Evolutionary conservation across 352 stramenopile genomes (phyloP), one percentile per base, ranked within the genome.

Genomic region (Poterioochromonas sp.): DNA sequence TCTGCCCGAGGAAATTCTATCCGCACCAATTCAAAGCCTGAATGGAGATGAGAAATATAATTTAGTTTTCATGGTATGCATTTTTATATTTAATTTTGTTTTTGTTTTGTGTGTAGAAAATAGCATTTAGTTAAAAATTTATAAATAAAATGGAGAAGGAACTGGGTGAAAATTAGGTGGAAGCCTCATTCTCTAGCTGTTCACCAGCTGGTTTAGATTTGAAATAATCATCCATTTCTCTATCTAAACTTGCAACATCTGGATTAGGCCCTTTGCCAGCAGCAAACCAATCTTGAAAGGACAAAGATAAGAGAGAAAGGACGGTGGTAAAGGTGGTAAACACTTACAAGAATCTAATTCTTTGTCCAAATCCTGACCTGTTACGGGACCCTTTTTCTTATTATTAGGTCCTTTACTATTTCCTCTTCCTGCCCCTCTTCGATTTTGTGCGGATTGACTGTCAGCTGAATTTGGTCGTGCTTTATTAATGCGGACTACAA

Each of bases 191-290:
- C n/a, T n/a, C n/a, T n/a, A n/a, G n/a, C n/a, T n/a, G n/a, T n/a
- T n/a, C n/a, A n/a, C n/a, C n/a, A n/a, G n/a, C n/a, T n/a, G n/a
- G n/a, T n/a, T n/a, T n/a, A n/a, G n/a, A n/a, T n/a, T 64, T 35
- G 29, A 64, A 64, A 32, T 64, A 64, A 3, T n/a, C 53, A 35
- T 64, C 53, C 53, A 64, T 64, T 11, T 64, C 53, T 15, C 29
- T 15, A 26, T 64, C 53, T 26, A 64, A 26, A 35, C 8, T 11
- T 8, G n/a, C 53, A 15, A 64, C 53, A 15, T 35, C 53, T 11
- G 53, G 53, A 26, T 64, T 64, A 32, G 53, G 53, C 2, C 53
- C 53, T 26, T 64, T 64, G 18, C 53, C 53, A 8, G 18, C 53
- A 3, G 53, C 53, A 26, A 64, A 64, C 53, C 53, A 64, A 26